Base-by-base conservation (phyloP, 1,284 basidiomycete species). In the Rhodotorula sp. region DNA sequence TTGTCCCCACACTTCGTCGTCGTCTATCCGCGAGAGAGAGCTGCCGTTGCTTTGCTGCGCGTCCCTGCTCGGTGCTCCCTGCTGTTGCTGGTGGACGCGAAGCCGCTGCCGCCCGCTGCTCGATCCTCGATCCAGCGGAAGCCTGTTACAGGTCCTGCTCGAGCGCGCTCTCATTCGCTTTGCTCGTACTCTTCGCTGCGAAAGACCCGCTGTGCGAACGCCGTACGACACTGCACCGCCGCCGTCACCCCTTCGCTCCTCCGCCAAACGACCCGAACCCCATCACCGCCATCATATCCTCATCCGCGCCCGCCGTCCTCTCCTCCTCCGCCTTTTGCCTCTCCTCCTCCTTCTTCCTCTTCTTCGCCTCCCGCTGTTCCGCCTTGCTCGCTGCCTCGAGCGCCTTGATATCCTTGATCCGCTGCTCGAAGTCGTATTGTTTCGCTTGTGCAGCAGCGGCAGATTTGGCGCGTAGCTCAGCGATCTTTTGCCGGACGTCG, bases 401-500 rank as follows among this genome's bases (percentile, higher is more conserved):
- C 26, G 86, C 87, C 72, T 88, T 88, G 68, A 99, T 88, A 75
- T 92, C 89, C 30, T 87, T 87, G 9, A 99, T 81, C 16, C 96
- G 88, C 76, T 89, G 83, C 76, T 94, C 89, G 81, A 99, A 99
- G 81, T 99, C 95, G 78, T 89, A 99, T 30, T 87, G 86, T 78
- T 94, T 94, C 0, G 91, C 89, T 34, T 85, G 84, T 0, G 92
- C 87, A 13, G 87, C 87, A 57, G 89, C 88, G 70, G 87, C 88
- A 7, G 91, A 92, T 80, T 88, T 88, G 80, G 91, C 91, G 30
- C 94, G 87, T n/a, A 98, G 83, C 54, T 86, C 83, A 1, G 90
- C 90, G 81, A 99, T 94, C 70, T 91, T 88, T 15, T 87, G 88
- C 59, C 92, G 88, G 51, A 99, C 96, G 82, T 98, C 91, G 70